These are phyloP conservation scores for Ophiostoma perfectum DNA, from an alignment of 2,329 filamentous ascomycete species.

Conservation along the genomic window DNA sequence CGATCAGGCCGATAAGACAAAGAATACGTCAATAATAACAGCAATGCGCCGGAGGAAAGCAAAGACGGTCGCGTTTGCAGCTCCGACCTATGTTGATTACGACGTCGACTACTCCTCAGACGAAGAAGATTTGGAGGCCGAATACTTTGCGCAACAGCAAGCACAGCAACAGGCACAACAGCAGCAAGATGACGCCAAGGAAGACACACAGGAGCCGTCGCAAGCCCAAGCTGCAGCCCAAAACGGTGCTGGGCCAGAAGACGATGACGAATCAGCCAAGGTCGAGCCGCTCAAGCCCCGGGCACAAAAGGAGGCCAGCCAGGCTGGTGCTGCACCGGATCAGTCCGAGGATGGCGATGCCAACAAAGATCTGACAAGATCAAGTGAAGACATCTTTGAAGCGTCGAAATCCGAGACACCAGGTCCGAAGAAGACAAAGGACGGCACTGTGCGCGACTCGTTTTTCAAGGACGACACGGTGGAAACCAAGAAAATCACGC, in stretches of 20 bases:
- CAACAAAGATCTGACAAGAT: conserved; percentile 36
- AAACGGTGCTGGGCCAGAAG: conserved; percentile 32
- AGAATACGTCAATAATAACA: conserved; percentile 69
- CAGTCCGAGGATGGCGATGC: conserved; percentile 36
- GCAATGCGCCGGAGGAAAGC: conserved; percentile 75
- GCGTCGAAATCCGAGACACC: conserved; percentile 41
- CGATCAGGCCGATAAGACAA: conserved; percentile 67
- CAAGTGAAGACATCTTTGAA: conserved; percentile 64
- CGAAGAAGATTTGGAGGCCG: conserved; percentile 54
- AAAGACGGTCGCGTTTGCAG: conserved; percentile 81
- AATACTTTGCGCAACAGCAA: conserved; percentile 32
- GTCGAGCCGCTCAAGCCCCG: conserved; percentile 52
- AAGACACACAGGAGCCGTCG: conserved; percentile 29
- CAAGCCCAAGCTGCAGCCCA: conserved; percentile 20
- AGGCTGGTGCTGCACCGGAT: conserved; percentile 27
- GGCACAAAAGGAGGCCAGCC: conserved; percentile 38
- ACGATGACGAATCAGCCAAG: conserved; percentile 45
- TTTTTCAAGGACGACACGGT: conserved; percentile 96
- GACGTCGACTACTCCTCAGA: conserved; percentile 80
- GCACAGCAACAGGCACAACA: conserved; percentile 31
- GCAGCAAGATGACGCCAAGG: conserved; percentile 26
- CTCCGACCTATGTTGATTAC: conserved; percentile 82
- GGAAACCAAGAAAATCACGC: conserved; percentile 94
- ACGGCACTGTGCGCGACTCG: conserved; percentile 84
- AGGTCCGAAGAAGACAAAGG: conserved; percentile 61